phyloP scores from a whole-genome alignment of 202 grass and related monocot species.

The Elaeis oleifera region DNA sequence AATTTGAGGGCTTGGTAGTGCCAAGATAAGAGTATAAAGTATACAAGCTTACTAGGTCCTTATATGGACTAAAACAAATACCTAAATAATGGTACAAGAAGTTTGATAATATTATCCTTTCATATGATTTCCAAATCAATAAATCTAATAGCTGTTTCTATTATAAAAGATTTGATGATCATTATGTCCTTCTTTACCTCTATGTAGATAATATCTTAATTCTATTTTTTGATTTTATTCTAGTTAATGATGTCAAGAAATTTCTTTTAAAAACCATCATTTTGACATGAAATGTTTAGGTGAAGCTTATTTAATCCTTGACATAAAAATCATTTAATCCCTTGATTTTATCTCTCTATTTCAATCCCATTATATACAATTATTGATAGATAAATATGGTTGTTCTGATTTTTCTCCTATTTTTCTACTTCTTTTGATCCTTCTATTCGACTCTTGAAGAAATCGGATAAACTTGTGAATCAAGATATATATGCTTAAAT shows the following conservation, averaged over 20 bases:
- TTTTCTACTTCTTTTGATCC: slow-evolving; percentile 1
- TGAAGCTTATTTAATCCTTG: too few species aligned
- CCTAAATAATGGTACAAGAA: too few species aligned
- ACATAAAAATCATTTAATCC: slow-evolving; percentile 7
- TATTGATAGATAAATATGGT: slow-evolving; percentile 8
- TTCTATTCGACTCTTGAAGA: not conserved
- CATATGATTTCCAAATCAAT: not conserved
- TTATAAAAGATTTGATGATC: slow-evolving; percentile 3
- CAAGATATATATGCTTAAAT: slow-evolving; percentile 2
- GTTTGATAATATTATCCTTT: too few species aligned
- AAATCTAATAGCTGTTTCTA: slow-evolving; percentile 4
- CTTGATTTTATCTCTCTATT: slow-evolving; percentile 5
- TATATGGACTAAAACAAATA: too few species aligned
- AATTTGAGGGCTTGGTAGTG: too few species aligned
- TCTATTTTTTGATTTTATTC: not conserved
- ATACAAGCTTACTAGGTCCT: too few species aligned
- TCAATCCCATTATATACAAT: slow-evolving; percentile 14
- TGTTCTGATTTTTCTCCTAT: not conserved
- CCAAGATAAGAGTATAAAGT: too few species aligned
- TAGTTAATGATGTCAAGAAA: slow-evolving; percentile 4
- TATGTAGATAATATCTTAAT: slow-evolving; percentile 15
- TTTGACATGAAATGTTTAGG: slow-evolving; percentile 4
- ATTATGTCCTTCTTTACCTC: not conserved
- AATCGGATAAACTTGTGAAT: not conserved
- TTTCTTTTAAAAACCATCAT: not conserved